Evolutionary conservation across 1,139 yeast genomes (phyloP), one percentile per base, ranked within the genome.

Genomic region (Pichia sp.): DNA sequence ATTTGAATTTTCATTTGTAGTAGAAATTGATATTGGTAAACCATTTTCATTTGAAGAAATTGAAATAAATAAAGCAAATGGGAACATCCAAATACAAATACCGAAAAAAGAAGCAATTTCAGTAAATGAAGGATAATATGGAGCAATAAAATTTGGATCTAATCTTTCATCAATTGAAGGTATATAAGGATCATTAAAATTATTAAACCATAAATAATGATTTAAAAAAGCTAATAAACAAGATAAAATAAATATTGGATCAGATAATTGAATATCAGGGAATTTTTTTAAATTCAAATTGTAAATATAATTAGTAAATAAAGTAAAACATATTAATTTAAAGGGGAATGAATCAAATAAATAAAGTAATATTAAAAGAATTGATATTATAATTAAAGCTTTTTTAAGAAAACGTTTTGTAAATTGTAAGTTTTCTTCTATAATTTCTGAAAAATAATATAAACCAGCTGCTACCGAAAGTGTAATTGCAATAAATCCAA

Each of bases 71-170:
- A 94, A 73, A 2, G 96, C 83, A 66, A 92, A 89, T 34, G 99
- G 99, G 40, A 92, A 78, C 53, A 90, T 75, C 99, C 99, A 92
- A 11, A 92, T 83, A 59, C 95, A 83, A 40, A 92, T 70, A 1
- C 97, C 98, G 62, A 94, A 89, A 66, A 92, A 92, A 4, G 97
- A 85, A 31, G 97, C 87, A 3, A 92, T 87, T 63, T 94, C 96
- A 1, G 89, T 72, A 62, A 92, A 92, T 7, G 85, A 73, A 1
- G 96, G 95, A 52, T 86, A 78, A 46, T 78, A 76, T n/a, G 85
- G 86, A 32, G 86, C 79, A 28, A 67, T 69, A 58, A 81, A 83
- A 48, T 74, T 76, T 0, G 83, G 79, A 54, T 71, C 73, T 53
- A 79, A 69, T 51, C 86, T 68, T 51, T 71, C 76, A 53, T 76